Conservation (phyloP, 1,139 yeast species). For the Torulaspora globosa region DNA sequence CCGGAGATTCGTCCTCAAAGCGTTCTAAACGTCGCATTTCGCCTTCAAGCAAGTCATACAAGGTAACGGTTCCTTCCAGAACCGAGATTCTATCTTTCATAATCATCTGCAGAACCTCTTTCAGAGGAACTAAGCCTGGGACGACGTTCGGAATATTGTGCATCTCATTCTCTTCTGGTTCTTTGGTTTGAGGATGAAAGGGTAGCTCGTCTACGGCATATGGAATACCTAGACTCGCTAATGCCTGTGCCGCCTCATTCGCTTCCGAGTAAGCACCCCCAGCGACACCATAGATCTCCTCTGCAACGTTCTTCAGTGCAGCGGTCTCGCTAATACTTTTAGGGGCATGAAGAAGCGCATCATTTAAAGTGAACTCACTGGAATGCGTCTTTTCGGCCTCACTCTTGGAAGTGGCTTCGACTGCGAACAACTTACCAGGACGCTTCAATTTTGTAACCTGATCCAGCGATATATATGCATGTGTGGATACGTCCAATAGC, state of each 20-base stretch:
- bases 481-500: constrained; percentile 51
- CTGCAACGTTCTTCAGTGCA: constrained; percentile 37
- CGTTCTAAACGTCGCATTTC: constrained; percentile 24
- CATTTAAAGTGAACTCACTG: constrained; percentile 21
- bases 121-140: constrained; percentile 51
- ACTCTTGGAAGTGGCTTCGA: constrained; percentile 20
- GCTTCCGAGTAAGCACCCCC: constrained; percentile 35
- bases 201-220: constrained; percentile 20
- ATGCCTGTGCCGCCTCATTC: constrained; percentile 27
- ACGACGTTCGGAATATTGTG: constrained; percentile 43
- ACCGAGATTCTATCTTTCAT: constrained; percentile 25
- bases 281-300: constrained; percentile 38
- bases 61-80: constrained; percentile 24
- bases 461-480: constrained; percentile 45
- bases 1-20: constrained; percentile 22
- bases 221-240: constrained; percentile 30
- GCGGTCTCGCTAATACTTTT: background rate
- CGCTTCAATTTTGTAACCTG: constrained; percentile 37
- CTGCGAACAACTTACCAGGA: constrained; percentile 45
- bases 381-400: constrained; percentile 8
- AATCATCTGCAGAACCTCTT: constrained; percentile 41
- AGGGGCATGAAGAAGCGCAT: constrained; percentile 10
- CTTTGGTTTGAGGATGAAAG: constrained; percentile 14
- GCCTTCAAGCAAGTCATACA: constrained; percentile 25
- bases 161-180: constrained; percentile 12